Evolutionary conservation across 169 alveolate genomes (phyloP), one percentile per base, ranked within the genome.

Genomic region (Eimeria sp.): DNA sequence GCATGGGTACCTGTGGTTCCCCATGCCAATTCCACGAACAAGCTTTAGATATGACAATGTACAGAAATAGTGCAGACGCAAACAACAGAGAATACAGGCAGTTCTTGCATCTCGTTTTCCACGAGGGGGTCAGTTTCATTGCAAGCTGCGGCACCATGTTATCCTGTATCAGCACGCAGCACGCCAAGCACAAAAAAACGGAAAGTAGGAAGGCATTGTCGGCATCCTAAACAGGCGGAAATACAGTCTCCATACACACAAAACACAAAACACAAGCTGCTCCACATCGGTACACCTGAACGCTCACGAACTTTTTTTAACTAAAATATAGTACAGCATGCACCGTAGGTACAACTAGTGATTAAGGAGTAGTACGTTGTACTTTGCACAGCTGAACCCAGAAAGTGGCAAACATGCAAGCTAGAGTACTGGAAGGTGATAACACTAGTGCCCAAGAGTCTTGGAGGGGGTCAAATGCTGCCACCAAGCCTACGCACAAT

Each of bases 1-100:
- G 93, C 76, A 86, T 11, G n/a, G 93, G 27, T 14, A 75, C 93
- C 63, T 86, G 80, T 14, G 93, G 82, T 47, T 61, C 93, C 82
- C 93, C 80, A 20, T 61, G 45, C 93, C 93, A 57, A 30, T 86
- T 51, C 93, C 76, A 86, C 80, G 76, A 61, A 18, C 80, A 86
- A 43, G 82, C 58, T 40, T 47, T 57, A n/a, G 70, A 86, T 47
- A 86, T 47, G 43, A 86, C 30, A 22, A 86, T 25, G n/a, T 34
- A 86, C 20, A 63, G 58, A 30, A 86, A 16, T 65, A 63, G 0
- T n/a, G 80, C 80, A 61, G 63, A 34, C 22, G 93, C 80, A 63
- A 86, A 86, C 75, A 86, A 27, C 49, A 86, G 82, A 49, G 93
- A 86, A 27, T 61, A 86, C 70, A 57, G 40, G 10, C 20, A 16